Base-by-base conservation (phyloP, 306 rosid species). In the Fragaria iinumae region DNA sequence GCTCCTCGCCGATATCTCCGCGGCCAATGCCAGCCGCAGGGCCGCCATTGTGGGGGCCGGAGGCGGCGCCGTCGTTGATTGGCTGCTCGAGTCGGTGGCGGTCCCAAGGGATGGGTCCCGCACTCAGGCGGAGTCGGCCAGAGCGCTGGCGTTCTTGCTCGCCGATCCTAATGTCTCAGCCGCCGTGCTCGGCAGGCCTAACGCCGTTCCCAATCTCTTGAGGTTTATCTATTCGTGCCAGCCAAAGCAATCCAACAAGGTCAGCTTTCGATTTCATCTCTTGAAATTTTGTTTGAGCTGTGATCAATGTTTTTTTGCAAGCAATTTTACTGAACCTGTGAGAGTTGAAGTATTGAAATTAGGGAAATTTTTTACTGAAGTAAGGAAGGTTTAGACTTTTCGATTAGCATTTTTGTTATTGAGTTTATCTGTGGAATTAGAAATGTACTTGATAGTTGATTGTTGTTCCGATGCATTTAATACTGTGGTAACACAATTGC, bases 61-160 rank as follows among this genome's bases (percentile, higher is more conserved):
- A 3, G 89, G 93, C 0, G 99, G 99, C 17, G 97, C 91, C 36
- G 99, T 95, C 6, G 91, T 92, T 18, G 99, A 95, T 76, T 95
- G 99, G 99, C 78, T 95, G 74, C 88, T 95, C 11, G 96, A 90
- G 65, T 90, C 99, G 63, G 97, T 92, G 59, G 88, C 99, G n/a
- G 89, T 81, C 38, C 87, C 85, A 12, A 84, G 86, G 70, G 90
- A 91, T 25, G 96, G 89, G 14, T 81, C 78, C 25, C 93, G 92
- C 59, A 82, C 91, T 20, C 99, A 95, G 86, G 93, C 92, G 14
- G 99, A 95, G 88, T 85, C 97, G 12, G 97, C 99, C 9, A 95
- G 99, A 56, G 99, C 99, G 50, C 88, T 95, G 18, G 92, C 99
- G 7, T 90, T 89, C 86, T 84, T 95, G 85, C 89, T 95, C 55